These are phyloP conservation scores for Hymenoscyphus repandus DNA, from an alignment of 2,329 filamentous ascomycete species.

Conservation along the genomic window DNA sequence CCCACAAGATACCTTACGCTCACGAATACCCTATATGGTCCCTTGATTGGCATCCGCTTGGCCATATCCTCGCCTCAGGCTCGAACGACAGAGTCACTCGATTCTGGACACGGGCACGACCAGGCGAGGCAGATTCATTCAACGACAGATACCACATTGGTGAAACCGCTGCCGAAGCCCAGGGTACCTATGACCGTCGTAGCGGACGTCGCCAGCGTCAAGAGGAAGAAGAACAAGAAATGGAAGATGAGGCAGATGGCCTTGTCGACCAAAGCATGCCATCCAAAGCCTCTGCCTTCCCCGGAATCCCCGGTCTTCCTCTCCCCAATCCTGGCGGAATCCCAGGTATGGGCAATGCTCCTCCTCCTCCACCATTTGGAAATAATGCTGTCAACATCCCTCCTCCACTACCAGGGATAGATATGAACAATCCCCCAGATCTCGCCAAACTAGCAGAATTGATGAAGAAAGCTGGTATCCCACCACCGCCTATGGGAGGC, in stretches of 20 bases:
- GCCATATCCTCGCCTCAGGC: conserved; percentile 90
- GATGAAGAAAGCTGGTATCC: conserved; percentile 60
- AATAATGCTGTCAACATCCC: conserved; percentile 38
- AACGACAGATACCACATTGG: conserved; percentile 95
- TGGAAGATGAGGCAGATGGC: conserved; percentile 88
- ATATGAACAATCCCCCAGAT: conserved; percentile 55
- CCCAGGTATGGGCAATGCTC: conserved; percentile 42
- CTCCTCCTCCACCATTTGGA: conserved; percentile 38
- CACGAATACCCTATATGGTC: conserved; percentile 98
- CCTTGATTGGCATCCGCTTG: conserved; percentile 93
- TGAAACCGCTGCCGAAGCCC: conserved; percentile 84
- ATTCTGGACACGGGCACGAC: conserved; percentile 90
- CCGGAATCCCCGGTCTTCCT: conserved; percentile 42
- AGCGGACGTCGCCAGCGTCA: conserved; percentile 73
- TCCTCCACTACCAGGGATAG: conserved; percentile 46
- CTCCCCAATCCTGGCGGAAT: conserved; percentile 37
- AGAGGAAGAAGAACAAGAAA: conserved; percentile 90
- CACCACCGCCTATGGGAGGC: conserved; percentile 44
- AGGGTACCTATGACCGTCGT: conserved; percentile 87
- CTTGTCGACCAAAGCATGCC: conserved; percentile 87
- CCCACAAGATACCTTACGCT: conserved; percentile 79
- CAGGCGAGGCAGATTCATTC: conserved; percentile 78
- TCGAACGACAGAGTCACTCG: conserved; percentile 95
- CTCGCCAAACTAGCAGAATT: conserved; percentile 57
- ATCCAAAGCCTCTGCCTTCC: conserved; percentile 54